Conservation (phyloP, 768 basidiomycete species). For the Naganishia onofrii region DNA sequence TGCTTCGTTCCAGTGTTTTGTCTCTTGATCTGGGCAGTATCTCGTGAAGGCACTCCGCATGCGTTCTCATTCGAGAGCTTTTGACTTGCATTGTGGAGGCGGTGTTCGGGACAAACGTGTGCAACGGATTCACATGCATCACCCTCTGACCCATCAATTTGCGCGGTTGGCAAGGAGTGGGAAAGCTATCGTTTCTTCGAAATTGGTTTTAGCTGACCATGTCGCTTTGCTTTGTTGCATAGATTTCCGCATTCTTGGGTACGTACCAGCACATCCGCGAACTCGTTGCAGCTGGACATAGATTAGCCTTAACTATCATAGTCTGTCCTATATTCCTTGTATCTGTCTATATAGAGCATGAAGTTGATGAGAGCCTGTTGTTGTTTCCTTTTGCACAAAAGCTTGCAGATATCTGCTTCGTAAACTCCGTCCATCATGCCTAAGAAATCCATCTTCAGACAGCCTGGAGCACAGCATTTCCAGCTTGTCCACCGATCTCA, state of each 20-base stretch:
- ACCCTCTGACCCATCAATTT: conserved; percentile 13
- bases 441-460: conserved; percentile 71
- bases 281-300: conserved; percentile 8
- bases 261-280: conserved; percentile 17
- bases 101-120: conserved; percentile 16
- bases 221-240: not conserved
- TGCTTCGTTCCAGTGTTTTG: conserved; percentile 21
- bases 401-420: not conserved
- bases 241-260: conserved; percentile 8
- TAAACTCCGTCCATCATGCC: conserved; percentile 22
- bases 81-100: not conserved
- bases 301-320: conserved; percentile 24
- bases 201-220: not conserved
- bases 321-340: conserved; percentile 27
- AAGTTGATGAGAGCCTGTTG: conserved; percentile 17
- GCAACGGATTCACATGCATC: conserved; percentile 27
- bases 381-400: conserved; percentile 4
- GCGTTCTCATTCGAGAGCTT: conserved; percentile 24
- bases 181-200: not conserved
- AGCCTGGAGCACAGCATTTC: conserved; percentile 85
- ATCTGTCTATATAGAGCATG: conserved; percentile 20
- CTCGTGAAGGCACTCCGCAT: not conserved
- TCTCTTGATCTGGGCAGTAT: not conserved
- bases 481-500: conserved; percentile 96
- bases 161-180: conserved; percentile 13